Evolutionary conservation across 2,329 filamentous ascomycete genomes (phyloP), one percentile per base, ranked within the genome.

Genomic region (Colletotrichum ledebouriae): DNA sequence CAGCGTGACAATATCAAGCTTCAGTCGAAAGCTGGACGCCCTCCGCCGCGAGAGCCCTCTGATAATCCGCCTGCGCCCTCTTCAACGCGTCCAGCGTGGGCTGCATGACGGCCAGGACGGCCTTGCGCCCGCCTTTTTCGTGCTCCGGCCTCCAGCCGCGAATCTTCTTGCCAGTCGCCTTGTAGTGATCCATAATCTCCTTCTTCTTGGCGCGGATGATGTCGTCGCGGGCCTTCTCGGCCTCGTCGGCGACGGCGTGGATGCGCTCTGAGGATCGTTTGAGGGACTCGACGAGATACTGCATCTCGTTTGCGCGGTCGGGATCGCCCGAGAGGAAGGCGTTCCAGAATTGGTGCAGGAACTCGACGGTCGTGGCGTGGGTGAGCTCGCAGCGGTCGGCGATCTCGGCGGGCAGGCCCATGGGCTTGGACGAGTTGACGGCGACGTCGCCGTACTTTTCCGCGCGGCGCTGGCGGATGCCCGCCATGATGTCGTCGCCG

Each of bases 341-440:
- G 39, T 89, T 87, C 95, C 95, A 99, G 82, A 99, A 99, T 78
- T 98, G 97, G 74, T 95, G 93, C n/a, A 99, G 83, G 75, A 98
- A 99, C 76, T 99, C 96, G 42, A 93, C 91, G 0, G 94, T 97
- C 0, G 96, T 99, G 60, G 94, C 94, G 77, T 98, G 94, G 0
- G 95, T 97, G 63, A 89, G 79, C 46, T 80, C 81, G 72, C 87
- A 89, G 63, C 87, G 87, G 49, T 89, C 84, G 4, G 87, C 82
- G 20, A 92, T 81, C 2, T 86, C 83, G 2, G 81, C 75, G 3
- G 90, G 82, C 3, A 99, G 74, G 13, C 70, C 70, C 69, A 71
- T 70, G 44, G 69, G 65, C 9, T 53, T 47, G 3, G 61, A 29
- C 22, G 64, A 58, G 37, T 65, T 59, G 11, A 47, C 58, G 15